A percentile compares a stretch with the other conserved stretches of the same genome.
Conservation (phyloP, 2,329 filamentous ascomycete species). For the Sphaerulina populicola region DNA sequence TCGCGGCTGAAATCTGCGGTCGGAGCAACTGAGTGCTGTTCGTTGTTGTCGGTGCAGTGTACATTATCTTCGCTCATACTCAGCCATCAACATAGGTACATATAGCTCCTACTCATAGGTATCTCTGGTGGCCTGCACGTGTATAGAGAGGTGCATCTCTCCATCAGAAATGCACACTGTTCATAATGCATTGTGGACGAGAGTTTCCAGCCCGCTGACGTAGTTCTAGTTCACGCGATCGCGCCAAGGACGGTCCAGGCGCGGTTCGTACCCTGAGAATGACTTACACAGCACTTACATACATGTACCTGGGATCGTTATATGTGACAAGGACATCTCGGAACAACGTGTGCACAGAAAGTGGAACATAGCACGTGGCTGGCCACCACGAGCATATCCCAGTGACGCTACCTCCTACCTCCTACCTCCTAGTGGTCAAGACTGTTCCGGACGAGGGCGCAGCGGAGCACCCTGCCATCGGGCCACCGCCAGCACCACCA, state of each 20-base stretch:
- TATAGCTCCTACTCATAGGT: no score
- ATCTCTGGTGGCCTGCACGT: no score
- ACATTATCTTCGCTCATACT: neutral
- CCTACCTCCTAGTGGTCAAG: neutral
- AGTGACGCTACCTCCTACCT: neutral
- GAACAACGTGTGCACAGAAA: neutral
- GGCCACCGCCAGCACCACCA: neutral
- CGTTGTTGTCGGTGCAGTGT: neutral
- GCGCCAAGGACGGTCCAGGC: no score
- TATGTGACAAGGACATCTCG: neutral
- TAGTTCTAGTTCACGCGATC: no score
- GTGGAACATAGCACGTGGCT: neutral
- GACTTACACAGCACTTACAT: no score
- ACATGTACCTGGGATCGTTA: no score
- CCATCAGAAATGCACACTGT: no score
- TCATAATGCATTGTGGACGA: no score
- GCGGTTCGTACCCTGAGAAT: no score
- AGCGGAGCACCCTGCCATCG: neutral
- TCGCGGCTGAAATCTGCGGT: slow-evolving; percentile 41
- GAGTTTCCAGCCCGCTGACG: no score
- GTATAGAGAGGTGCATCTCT: no score
- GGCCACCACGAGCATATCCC: neutral
- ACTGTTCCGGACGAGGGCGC: neutral
- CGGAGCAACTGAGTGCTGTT: neutral
- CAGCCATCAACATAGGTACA: no score